A percentile compares a stretch with the other conserved stretches of the same genome.
Evolutionary conservation across 768 basidiomycete genomes (phyloP).

Genomic region (Fistulinella prunicolor): DNA sequence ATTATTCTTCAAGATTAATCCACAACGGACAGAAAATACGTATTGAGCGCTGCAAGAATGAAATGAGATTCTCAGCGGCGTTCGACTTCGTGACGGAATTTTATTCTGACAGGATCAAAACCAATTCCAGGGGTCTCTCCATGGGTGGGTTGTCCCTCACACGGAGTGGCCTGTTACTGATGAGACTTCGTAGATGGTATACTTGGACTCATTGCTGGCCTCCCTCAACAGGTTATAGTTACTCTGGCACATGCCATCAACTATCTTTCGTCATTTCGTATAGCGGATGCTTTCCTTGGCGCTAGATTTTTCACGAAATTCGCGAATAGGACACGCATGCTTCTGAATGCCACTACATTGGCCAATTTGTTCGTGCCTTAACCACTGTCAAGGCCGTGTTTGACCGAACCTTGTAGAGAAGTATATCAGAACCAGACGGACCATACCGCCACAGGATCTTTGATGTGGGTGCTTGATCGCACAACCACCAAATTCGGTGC

Average conservation of each 20-base stretch:
- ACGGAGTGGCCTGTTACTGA: neutral
- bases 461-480: slow-evolving; percentile 83
- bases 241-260: slow-evolving; percentile 71
- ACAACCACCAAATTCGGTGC: slow-evolving; percentile 90
- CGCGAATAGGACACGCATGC: slow-evolving; percentile 75
- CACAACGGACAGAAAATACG: slow-evolving; percentile 47
- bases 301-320: slow-evolving; percentile 80
- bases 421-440: slow-evolving; percentile 93
- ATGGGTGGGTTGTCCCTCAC: slow-evolving; percentile 11
- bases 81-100: slow-evolving; percentile 65
- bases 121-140: slow-evolving; percentile 37
- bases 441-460: slow-evolving; percentile 64
- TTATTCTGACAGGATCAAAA: slow-evolving; percentile 53
- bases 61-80: slow-evolving; percentile 63
- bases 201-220: slow-evolving; percentile 57
- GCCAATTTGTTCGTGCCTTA: slow-evolving; percentile 56
- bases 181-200: slow-evolving; percentile 46
- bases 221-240: slow-evolving; percentile 68
- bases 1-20: slow-evolving; percentile 33
- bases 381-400: neutral
- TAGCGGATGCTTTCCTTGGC: slow-evolving; percentile 76
- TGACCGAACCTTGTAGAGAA: slow-evolving; percentile 47
- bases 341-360: slow-evolving; percentile 84
- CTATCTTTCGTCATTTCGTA: slow-evolving; percentile 68
- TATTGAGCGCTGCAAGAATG: slow-evolving; percentile 55